These are phyloP conservation scores for Schizopora paradoxa DNA, from an alignment of 1,284 basidiomycete species.

Conservation along the genomic window DNA sequence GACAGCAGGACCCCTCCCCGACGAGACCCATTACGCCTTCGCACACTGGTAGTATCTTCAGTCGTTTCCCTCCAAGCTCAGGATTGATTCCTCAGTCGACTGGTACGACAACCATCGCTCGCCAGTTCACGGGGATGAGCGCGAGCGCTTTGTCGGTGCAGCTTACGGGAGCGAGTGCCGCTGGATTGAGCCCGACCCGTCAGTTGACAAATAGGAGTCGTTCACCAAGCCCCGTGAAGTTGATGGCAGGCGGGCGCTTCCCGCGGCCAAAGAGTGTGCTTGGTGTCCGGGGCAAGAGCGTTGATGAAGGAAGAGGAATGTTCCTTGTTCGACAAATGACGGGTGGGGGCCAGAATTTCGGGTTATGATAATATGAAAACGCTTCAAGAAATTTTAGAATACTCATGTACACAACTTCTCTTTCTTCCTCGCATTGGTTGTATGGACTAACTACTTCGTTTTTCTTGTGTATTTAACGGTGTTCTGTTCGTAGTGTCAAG, in stretches of 20 bases:
- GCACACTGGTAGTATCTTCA: conserved; percentile 29
- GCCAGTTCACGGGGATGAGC: conserved; percentile 66
- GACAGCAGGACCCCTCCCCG: conserved; percentile 46
- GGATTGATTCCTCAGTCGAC: conserved; percentile 49
- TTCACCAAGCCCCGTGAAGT: conserved; percentile 50
- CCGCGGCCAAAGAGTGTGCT: conserved; percentile 61
- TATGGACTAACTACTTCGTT: not conserved
- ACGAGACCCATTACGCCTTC: conserved; percentile 42
- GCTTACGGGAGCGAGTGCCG: conserved; percentile 64
- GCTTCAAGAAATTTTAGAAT: no score
- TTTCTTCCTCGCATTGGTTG: not conserved
- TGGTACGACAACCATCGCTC: conserved; percentile 65
- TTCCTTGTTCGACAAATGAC: conserved; percentile 68
- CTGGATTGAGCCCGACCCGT: conserved; percentile 56
- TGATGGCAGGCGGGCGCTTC: conserved; percentile 23
- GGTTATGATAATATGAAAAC: conserved; percentile 7
- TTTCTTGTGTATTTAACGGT: not conserved
- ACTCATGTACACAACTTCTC: no score
- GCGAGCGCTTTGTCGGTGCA: conserved; percentile 46
- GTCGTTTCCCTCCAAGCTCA: conserved; percentile 24
- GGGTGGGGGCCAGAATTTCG: conserved; percentile 35
- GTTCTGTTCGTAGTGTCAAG: no score
- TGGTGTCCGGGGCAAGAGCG: conserved; percentile 52
- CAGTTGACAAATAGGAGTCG: conserved; percentile 30
- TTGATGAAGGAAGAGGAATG: conserved; percentile 61